Conservation (phyloP, 2,329 filamentous ascomycete species). For the Cryphonectria radicalis region DNA sequence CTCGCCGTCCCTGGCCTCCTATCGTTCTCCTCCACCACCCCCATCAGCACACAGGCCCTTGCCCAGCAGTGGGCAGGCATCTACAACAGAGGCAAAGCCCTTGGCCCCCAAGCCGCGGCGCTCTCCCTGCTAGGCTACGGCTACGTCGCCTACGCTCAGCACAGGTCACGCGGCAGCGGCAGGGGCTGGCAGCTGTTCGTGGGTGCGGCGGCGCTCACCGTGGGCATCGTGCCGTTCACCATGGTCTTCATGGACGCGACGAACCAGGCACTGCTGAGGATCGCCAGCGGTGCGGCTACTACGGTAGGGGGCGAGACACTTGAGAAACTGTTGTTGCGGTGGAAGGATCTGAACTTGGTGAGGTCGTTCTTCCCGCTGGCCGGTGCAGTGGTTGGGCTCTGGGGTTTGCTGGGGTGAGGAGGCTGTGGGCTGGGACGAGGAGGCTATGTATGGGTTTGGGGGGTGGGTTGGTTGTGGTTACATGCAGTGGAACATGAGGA, state of each 20-base stretch:
- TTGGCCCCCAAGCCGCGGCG: conserved; percentile 44
- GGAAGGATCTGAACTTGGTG: conserved; percentile 36
- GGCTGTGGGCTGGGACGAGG: too few relatives aligned
- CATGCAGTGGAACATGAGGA: neutral
- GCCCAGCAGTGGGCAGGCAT: conserved; percentile 44
- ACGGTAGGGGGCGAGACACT: conserved; percentile 34
- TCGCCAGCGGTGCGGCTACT: conserved; percentile 29
- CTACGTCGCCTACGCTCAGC: conserved; percentile 44
- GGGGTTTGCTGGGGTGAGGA: conserved; percentile 32
- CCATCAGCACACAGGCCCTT: conserved; percentile 36
- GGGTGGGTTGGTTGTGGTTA: neutral
- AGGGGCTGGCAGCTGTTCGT: conserved; percentile 41
- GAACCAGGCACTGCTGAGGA: conserved; percentile 39
- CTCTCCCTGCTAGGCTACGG: conserved; percentile 41
- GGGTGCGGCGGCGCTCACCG: conserved; percentile 39
- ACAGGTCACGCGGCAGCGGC: conserved; percentile 31
- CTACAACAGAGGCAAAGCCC: conserved; percentile 42
- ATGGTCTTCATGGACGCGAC: conserved; percentile 43
- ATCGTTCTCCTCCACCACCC: conserved; percentile 31
- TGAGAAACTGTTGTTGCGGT: conserved; percentile 35
- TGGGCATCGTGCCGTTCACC: conserved; percentile 47
- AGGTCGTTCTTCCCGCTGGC: conserved; percentile 35
- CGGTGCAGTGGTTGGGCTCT: conserved; percentile 38
- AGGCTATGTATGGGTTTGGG: neutral
- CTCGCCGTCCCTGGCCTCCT: conserved; percentile 39